These are phyloP conservation scores for Begonia fuchsioides DNA, from an alignment of 306 rosid genomes.

Conservation along the genomic window DNA sequence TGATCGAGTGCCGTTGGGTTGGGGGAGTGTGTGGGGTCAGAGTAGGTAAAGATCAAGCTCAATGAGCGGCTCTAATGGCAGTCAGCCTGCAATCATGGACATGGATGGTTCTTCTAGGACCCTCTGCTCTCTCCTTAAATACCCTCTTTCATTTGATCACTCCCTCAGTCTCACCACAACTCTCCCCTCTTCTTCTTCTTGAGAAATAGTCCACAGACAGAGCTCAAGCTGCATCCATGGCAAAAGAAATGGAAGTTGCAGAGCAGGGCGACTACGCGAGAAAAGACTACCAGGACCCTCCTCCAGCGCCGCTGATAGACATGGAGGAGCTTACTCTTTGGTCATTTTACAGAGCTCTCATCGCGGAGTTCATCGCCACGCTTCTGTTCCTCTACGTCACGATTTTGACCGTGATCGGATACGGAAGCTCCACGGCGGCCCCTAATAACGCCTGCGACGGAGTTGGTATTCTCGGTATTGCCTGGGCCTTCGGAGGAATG, in stretches of 20 bases:
- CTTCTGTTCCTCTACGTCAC: conserved; percentile 85
- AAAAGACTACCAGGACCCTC: conserved; percentile 83
- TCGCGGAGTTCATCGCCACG: conserved; percentile 87
- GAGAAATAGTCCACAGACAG: background rate
- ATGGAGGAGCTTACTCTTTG: conserved; percentile 46
- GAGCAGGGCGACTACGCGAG: conserved; percentile 43
- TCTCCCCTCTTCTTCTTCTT: background rate
- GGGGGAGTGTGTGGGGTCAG: conserved; percentile 31
- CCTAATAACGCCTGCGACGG: conserved; percentile 22
- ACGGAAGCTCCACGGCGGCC: conserved; percentile 23
- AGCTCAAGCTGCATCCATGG: conserved; percentile 17
- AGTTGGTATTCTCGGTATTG: conserved; percentile 77
- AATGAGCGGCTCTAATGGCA: conserved; percentile 47
- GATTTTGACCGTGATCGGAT: conserved; percentile 71
- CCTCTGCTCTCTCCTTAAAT: conserved; percentile 35
- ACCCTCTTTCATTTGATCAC: conserved; percentile 13
- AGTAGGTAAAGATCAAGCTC: conserved; percentile 51
- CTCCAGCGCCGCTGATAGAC: conserved; percentile 62
- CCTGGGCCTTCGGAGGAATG: conserved; percentile 99
- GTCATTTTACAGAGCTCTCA: no score
- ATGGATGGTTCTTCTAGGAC: conserved; percentile 13
- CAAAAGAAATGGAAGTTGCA: conserved; percentile 50
- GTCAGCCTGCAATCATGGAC: no score
- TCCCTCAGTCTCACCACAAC: conserved; percentile 5
- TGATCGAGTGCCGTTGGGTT: conserved; percentile 27